Conservation (phyloP, 2,329 filamentous ascomycete species). For the Apiospora sp. region DNA sequence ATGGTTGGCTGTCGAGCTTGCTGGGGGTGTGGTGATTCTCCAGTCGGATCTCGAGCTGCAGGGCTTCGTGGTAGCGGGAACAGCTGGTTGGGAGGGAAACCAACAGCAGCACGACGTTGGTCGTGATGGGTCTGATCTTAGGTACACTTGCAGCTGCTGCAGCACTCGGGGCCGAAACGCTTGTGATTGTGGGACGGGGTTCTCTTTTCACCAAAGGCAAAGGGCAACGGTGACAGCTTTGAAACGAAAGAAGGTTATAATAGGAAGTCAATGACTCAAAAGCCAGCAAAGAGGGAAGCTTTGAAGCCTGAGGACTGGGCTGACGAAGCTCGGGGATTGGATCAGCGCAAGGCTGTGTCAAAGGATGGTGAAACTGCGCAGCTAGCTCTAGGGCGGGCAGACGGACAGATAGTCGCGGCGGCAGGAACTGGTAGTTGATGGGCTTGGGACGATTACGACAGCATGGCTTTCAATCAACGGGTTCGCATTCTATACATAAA, state of each 20-base stretch:
- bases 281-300: background rate
- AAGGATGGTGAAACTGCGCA: constrained; percentile 22
- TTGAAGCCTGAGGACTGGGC: background rate
- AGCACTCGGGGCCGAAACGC: background rate
- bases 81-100: background rate
- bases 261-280: constrained; percentile 17
- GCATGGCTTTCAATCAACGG: constrained; percentile 11
- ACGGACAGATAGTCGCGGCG: background rate
- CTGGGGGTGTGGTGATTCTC: background rate
- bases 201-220: background rate
- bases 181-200: background rate
- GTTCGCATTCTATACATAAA: background rate
- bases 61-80: background rate
- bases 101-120: background rate
- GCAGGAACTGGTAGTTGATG: background rate
- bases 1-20: constrained; percentile 55
- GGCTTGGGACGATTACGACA: constrained; percentile 3
- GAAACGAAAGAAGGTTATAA: constrained; percentile 21
- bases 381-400: background rate
- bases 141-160: background rate
- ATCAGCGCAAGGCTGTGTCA: constrained; percentile 8
- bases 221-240: background rate
- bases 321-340: constrained; percentile 24
- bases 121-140: background rate
- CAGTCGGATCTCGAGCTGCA: constrained; percentile 1